Evolutionary conservation across 163 green algal species (phyloP), one percentile per base, ranked within the genome.

Genomic region (Coccomyxa subellipsoidea): DNA sequence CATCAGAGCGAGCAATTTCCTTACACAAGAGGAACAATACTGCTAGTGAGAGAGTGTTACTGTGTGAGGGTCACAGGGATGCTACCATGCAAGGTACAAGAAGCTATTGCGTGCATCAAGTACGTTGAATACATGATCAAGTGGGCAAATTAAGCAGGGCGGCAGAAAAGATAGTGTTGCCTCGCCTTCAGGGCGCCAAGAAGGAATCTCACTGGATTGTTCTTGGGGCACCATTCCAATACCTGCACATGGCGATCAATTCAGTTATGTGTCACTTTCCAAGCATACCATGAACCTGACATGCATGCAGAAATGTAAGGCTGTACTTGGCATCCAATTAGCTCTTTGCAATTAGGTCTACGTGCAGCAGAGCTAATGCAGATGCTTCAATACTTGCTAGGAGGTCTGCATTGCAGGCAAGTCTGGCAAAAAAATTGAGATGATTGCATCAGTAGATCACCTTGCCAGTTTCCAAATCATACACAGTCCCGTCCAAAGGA

Each of bases 401-500:
- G 9, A 23, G 4, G 31, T 25, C 35, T 53, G 10, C 25, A 47
- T 79, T 39, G 31, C 72, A 39, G 25, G 29, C 0, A 39, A 79
- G 2, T 79, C 6, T 79, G 34, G 15, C 35, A 39, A 40, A 1
- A 31, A 34, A n/a, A n/a, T n/a, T 76, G 69, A 47, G 37, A 23
- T 35, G 2, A 25, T 21, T 32, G 31, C 25, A 79, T n/a, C n/a
- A n/a, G n/a, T n/a, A 79, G 7, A 69, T 37, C 38, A 93, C 89
- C 80, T 90, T 90, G 71, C 89, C 89, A 23, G 83, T 90, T 0
- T 81, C 69, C 3, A 93, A 82, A 34, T 90, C 85, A 37, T 93
- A 93, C n/a, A 88, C 66, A 18, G 88, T 93, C 25, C 89, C 89
- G 77, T 93, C 89, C 66, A 93, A 78, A 35, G 85, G 78, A n/a